Evolutionary conservation across 164 flowering plant genomes (phyloP), one percentile per base, ranked within the genome.

Genomic region (Stephania japonica): DNA sequence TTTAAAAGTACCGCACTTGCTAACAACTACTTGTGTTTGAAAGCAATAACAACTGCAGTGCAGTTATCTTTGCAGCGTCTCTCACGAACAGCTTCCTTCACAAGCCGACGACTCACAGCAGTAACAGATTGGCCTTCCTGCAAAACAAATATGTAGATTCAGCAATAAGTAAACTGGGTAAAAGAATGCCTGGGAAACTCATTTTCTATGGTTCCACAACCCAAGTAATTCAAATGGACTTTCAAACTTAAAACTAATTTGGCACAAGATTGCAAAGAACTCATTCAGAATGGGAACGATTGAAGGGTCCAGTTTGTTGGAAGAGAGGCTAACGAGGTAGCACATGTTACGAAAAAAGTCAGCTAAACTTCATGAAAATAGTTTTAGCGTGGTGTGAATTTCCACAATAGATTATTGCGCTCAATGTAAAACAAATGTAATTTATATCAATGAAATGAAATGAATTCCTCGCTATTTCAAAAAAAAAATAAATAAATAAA

Each of bases 41-140:
- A 91, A 43, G 85, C 90, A 75, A 89, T 86, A 43, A 93, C 81
- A 72, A 89, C 78, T 23, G 93, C 98, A 73, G 97, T 89, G 86
- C 98, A 93, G 79, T 93, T 93, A 78, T 93, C 97, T 77, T 90
- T 93, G 84, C 98, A 91, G 65, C 81, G 83, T 26, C 97, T 81
- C 80, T 93, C 98, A 50, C 87, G 87, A 25, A 93, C 88, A 80
- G 98, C 98, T 86, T 93, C 98, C 72, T 86, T 86, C 19, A 93
- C 88, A 43, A 93, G 92, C 68, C 86, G 90, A 42, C 91, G 91
- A 73, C 86, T 82, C 72, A 86, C 90, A 65, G 89, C 72, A 41
- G 87, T 68, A 49, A 85, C 89, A 67, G 95, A 72, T 69, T 88
- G 76, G 13, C 92, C 97, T 73, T 90, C 96, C 97, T 92, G 87